Evolutionary conservation across 106 monocot genomes (phyloP), one percentile per base, ranked within the genome.

Genomic region (Allium sativum): DNA sequence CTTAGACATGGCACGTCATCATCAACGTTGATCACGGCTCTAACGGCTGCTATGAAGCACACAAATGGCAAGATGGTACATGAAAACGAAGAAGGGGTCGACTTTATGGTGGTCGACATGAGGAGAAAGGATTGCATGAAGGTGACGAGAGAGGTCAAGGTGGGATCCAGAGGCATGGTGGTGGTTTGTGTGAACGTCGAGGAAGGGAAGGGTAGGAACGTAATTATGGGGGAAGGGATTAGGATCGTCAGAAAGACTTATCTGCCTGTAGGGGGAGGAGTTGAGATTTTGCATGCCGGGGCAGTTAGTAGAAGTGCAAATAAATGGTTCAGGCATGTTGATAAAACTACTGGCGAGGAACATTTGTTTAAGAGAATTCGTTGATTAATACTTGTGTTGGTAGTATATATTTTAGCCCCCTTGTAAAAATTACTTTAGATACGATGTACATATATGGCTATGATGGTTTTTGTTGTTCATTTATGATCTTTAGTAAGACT

Each of bases 251-350:
- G 86, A 48, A 64, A 81, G 52, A 76, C 64, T 61, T 76, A 76
- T 44, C 48, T 94, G 41, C 94, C 94, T 0, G 70, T 94, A 1
- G 89, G 83, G 16, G 45, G 69, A 4, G 93, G 94, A 8, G 52
- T 94, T 40, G 86, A 89, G 81, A 81, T 94, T 15, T 55, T 94
- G 10, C 89, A 94, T 47, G 50, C 50, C 5, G 64, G 64, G 1
- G 86, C 8, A 11, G 47, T 8, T 46, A 62, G 18, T 58, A 75
- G 20, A 8, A 47, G 0, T 15, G 48, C 13, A 6, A 11, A 7
- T 12, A 50, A 50, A 11, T 94, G 94, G 94, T 86, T 94, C 56
- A 69, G 72, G 54, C 81, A 84, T 47, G 77, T 94, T 10, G 81
- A 94, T 62, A 50, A 64, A 18, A 15, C 53, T 7, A 81, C 89